Base-by-base conservation (phyloP, 225 moss, liverwort and hornwort species). In the Bryoerythrophyllum caledonicum region DNA sequence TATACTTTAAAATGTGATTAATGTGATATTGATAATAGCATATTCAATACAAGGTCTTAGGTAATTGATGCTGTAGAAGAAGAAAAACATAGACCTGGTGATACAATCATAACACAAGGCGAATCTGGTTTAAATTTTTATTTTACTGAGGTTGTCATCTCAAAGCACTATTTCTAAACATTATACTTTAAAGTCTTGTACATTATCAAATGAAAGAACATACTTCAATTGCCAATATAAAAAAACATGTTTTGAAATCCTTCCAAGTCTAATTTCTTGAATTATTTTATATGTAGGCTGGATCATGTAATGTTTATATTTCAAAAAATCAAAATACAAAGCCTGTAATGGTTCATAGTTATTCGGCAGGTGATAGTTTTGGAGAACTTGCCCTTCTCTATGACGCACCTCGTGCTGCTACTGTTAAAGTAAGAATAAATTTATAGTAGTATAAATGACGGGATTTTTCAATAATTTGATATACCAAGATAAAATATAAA, bases 301-400 rank as follows among this genome's bases (percentile, higher is more conserved):
- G 99, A 81, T 78, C 83, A 44, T 93, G 93, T 76, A 88, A 99
- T 12, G 99, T 92, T 1, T 94, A 85, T 67, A 75, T 81, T 63
- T 77, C 85, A 68, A 79, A 84, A 32, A 81, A 79, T n/a, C 62
- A 66, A 32, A 83, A 54, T 0, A 59, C 1, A 12, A 80, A 91
- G 38, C 82, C 90, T 17, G 68, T 88, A 0, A 66, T 88, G 71
- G 93, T 99, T 34, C 93, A 92, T 67, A 82, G 55, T 27, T 99
- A 99, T 19, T 84, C 85, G 13, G 69, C 91, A 7, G 99, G 99
- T 34, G 99, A 99, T 26, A 91, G 88, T 24, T 99, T 99, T 82
- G 99, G 99, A 43, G 99, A 99, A 44, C 93, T 99, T 76, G 99
- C 99, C 5, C 84, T 99, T 14, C 77, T 99, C 9, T 93, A 99